A percentile compares a stretch with the other conserved stretches of the same genome.
Evolutionary conservation across 495 filamentous ascomycete species (phyloP).

Genomic region (Neurospora sp.): DNA sequence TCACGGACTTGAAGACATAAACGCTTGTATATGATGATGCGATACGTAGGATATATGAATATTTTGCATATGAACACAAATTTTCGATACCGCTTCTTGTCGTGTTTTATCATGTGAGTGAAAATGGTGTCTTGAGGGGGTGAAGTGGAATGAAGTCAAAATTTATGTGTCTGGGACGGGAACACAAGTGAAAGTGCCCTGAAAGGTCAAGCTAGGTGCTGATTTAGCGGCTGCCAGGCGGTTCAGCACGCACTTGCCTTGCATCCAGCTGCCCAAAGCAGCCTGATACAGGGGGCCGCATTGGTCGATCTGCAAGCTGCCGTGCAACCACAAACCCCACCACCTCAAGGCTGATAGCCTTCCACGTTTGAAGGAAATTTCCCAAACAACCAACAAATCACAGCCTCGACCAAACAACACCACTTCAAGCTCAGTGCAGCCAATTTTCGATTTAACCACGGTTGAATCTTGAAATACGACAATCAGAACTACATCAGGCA

Average conservation of each 20-base stretch:
- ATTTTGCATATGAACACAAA: neutral
- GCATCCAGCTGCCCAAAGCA: neutral
- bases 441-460: neutral
- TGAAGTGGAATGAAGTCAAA: neutral
- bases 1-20: neutral
- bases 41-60: neutral
- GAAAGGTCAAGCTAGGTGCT: neutral
- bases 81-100: neutral
- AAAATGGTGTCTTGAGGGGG: neutral
- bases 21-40: neutral
- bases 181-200: neutral
- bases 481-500: neutral
- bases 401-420: neutral
- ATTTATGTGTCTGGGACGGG: neutral
- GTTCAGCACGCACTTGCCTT: neutral
- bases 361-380: slow-evolving; percentile 6
- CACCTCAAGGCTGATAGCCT: slow-evolving; percentile 12
- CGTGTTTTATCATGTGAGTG: neutral
- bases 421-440: neutral
- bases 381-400: neutral
- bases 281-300: neutral
- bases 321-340: slow-evolving; percentile 2
- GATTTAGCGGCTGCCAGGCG: neutral
- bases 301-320: neutral
- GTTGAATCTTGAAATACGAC: neutral